Evolutionary conservation across 306 rosid genomes (phyloP).

Genomic region (Fragaria vesca): DNA sequence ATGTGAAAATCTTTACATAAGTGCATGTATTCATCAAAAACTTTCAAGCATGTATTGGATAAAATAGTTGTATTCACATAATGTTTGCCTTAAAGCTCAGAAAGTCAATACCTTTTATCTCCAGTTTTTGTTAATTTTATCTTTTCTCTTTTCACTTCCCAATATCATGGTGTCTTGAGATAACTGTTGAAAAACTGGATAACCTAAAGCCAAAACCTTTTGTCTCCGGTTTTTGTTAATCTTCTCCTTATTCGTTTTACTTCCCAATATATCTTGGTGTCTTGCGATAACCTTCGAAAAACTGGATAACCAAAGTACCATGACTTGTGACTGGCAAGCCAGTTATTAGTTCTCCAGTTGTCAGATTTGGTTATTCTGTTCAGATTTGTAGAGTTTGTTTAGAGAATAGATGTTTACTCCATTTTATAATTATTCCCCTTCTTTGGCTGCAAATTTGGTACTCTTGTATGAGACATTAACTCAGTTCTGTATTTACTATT

Average conservation of each 20-base stretch:
- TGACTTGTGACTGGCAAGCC: neutral
- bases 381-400: slow-evolving; percentile 11
- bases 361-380: neutral
- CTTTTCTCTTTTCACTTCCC: neutral
- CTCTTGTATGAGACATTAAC: neutral
- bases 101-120: neutral
- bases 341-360: neutral
- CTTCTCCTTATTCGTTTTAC: neutral
- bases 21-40: neutral
- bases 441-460: neutral
- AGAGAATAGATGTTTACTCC: neutral
- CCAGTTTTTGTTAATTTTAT: neutral
- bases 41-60: neutral
- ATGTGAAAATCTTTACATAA: neutral
- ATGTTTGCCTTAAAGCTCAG: neutral
- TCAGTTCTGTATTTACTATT: neutral
- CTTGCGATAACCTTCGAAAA: neutral
- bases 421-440: neutral
- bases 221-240: neutral
- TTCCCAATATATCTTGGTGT: neutral
- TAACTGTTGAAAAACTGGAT: neutral
- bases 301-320: neutral
- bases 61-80: neutral
- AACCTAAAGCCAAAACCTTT: neutral
- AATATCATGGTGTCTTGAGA: neutral